These are phyloP conservation scores for Metschnikowia similis DNA, from an alignment of 805 yeast species.

Conservation along the genomic window DNA sequence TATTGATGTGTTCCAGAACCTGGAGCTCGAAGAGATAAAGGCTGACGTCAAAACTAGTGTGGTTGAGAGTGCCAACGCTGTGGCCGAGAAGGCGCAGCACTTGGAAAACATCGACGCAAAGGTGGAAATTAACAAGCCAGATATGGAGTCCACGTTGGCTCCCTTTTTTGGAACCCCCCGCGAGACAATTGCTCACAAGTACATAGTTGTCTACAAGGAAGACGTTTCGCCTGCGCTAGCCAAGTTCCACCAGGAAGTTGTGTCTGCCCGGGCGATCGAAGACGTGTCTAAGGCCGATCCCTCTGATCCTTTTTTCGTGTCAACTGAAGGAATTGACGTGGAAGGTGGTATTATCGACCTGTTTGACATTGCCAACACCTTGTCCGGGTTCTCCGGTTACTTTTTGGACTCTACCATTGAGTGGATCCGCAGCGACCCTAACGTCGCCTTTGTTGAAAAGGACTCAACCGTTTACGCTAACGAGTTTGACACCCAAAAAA, in stretches of 20 bases:
- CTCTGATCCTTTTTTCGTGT: constrained; percentile 15
- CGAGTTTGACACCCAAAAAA: constrained; percentile 65
- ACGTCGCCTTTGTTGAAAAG: constrained; percentile 65
- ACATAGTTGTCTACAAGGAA: constrained; percentile 81
- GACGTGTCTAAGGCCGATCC: constrained; percentile 31
- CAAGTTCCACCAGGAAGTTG: constrained; percentile 65
- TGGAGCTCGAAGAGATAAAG: constrained; percentile 16
- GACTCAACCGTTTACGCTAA: constrained; percentile 61
- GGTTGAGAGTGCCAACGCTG: constrained; percentile 8
- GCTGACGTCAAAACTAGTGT: constrained; percentile 9
- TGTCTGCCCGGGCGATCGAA: constrained; percentile 43
- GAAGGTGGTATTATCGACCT: constrained; percentile 27
- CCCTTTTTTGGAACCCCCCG: constrained; percentile 15
- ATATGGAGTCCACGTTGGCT: constrained; percentile 10
- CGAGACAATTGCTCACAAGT: constrained; percentile 62
- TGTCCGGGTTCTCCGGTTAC: constrained; percentile 82
- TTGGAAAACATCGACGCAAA: neutral
- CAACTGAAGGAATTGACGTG: constrained; percentile 8
- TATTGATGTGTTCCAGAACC: constrained; percentile 30
- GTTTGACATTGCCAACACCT: constrained; percentile 50
- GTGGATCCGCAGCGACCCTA: constrained; percentile 60
- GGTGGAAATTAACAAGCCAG: constrained; percentile 1
- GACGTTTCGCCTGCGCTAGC: constrained; percentile 50
- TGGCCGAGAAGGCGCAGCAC: constrained; percentile 9
- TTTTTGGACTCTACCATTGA: constrained; percentile 75